Evolutionary conservation across 2,329 filamentous ascomycete species (phyloP).

Genomic region (Alternaria sp.): DNA sequence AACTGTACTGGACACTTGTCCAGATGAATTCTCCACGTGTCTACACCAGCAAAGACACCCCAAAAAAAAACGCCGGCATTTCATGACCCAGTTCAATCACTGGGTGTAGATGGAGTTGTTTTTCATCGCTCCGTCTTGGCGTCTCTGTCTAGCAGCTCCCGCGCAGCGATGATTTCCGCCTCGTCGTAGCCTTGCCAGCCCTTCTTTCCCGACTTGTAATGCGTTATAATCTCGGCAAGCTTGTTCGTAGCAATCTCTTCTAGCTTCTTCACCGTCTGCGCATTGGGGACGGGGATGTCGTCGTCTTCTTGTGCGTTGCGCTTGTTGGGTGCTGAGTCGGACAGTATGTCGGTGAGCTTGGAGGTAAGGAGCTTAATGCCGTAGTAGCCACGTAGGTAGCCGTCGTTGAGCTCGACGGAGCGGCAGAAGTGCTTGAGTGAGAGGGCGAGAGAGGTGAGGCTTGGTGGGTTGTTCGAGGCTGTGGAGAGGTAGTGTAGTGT

Average conservation of each 20-base stretch:
- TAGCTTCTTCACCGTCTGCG: slow-evolving; percentile 69
- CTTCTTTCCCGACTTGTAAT: slow-evolving; percentile 65
- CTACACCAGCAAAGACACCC: slow-evolving; percentile 15
- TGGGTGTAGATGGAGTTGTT: background rate
- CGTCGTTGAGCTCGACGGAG: slow-evolving; percentile 91
- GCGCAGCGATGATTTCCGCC: slow-evolving; percentile 75
- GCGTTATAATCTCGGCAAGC: slow-evolving; percentile 77
- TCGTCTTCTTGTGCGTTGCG: slow-evolving; percentile 46
- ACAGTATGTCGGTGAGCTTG: slow-evolving; percentile 45
- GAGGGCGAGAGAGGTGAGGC: slow-evolving; percentile 65
- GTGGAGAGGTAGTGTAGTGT: slow-evolving; percentile 79
- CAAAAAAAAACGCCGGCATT: slow-evolving; percentile 12
- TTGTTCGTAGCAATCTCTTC: slow-evolving; percentile 77
- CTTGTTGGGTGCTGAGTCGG: slow-evolving; percentile 40
- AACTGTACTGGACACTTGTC: slow-evolving; percentile 8
- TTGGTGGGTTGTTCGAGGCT: slow-evolving; percentile 36
- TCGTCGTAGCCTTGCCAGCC: slow-evolving; percentile 77
- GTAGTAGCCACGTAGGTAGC: slow-evolving; percentile 91
- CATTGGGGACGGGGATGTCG: slow-evolving; percentile 61
- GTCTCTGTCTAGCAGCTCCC: slow-evolving; percentile 69
- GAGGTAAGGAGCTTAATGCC: slow-evolving; percentile 78
- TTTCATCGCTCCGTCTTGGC: slow-evolving; percentile 35
- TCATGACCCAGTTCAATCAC: background rate
- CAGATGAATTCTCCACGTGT: slow-evolving; percentile 8
- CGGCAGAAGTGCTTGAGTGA: slow-evolving; percentile 86